A percentile compares a stretch with the other conserved stretches of the same genome.
phyloP scores from a whole-genome alignment of 805 yeast genomes.

The Clavispora santaluciae region DNA sequence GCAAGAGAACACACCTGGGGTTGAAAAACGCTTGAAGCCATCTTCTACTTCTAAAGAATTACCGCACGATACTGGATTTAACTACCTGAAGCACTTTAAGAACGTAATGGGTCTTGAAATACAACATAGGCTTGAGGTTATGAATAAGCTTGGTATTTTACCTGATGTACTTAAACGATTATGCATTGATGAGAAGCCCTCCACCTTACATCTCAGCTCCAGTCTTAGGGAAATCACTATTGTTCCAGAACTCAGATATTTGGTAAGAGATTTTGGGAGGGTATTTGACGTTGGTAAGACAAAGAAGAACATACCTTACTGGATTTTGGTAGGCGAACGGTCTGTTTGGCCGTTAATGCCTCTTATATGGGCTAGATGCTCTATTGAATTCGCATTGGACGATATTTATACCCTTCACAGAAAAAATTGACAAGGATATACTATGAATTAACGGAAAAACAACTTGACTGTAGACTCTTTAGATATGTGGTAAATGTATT shows the following conservation, averaged over 20 bases:
- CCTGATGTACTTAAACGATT: constrained; percentile 66
- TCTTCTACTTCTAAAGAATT: constrained; percentile 16
- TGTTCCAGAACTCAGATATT: constrained; percentile 77
- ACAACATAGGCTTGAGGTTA: constrained; percentile 75
- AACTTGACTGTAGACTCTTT: constrained; percentile 49
- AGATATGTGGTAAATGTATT: constrained; percentile 54
- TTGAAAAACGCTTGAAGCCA: constrained; percentile 26
- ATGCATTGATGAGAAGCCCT: constrained; percentile 76
- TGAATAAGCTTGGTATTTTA: constrained; percentile 74
- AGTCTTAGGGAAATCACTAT: constrained; percentile 73
- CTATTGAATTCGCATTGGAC: constrained; percentile 85
- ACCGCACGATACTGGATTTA: constrained; percentile 30
- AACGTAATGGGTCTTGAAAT: constrained; percentile 69
- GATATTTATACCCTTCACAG: constrained; percentile 53
- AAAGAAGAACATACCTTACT: constrained; percentile 72
- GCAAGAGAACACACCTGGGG: neutral
- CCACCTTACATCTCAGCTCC: constrained; percentile 64
- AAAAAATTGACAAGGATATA: constrained; percentile 13
- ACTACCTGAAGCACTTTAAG: constrained; percentile 34
- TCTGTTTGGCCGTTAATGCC: constrained; percentile 92
- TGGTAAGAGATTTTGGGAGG: constrained; percentile 66
- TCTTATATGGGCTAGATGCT: constrained; percentile 78
- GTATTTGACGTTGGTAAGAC: constrained; percentile 73
- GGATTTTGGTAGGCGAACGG: constrained; percentile 87
- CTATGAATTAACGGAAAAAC: constrained; percentile 34